phyloP scores from a whole-genome alignment of 1,284 basidiomycete genomes.

The Ceratobasidium sp. region DNA sequence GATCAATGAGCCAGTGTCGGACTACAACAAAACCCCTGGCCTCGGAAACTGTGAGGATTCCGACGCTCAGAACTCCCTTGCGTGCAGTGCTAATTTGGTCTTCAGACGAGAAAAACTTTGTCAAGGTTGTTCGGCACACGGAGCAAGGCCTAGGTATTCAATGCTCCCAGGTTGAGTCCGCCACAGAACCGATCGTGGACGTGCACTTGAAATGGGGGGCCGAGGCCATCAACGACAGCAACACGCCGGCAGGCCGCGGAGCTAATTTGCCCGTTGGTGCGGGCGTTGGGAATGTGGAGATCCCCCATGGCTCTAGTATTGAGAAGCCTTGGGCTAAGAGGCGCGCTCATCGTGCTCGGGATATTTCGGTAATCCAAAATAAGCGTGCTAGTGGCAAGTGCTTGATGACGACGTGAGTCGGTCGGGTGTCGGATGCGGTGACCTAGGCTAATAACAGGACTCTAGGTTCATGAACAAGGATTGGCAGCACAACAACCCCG shows the following conservation, averaged over 20 bases:
- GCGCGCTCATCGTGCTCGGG: constrained; percentile 35
- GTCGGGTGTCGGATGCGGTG: background rate
- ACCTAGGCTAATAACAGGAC: no score
- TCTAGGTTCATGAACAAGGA: constrained; percentile 75
- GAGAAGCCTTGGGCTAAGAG: constrained; percentile 25
- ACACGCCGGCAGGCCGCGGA: constrained; percentile 62
- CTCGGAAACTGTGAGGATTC: constrained; percentile 71
- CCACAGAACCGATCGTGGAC: constrained; percentile 44
- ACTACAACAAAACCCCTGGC: constrained; percentile 72
- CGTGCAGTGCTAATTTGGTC: background rate
- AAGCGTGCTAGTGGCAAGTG: constrained; percentile 44
- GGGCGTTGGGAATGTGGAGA: no score
- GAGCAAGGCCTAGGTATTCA: constrained; percentile 72
- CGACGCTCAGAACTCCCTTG: background rate
- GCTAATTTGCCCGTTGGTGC: background rate
- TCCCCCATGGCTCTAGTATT: background rate
- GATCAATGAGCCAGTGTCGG: constrained; percentile 80
- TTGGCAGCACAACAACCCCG: constrained; percentile 76
- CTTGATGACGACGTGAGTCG: constrained; percentile 48
- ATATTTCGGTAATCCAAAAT: background rate
- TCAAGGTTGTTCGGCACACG: constrained; percentile 72
- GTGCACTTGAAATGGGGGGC: background rate
- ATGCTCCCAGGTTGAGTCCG: constrained; percentile 36
- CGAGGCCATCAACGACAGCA: constrained; percentile 50
- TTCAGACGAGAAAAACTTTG: constrained; percentile 78